phyloP scores from a whole-genome alignment of 2,329 filamentous ascomycete species.

The Fusarium fujikuroi region DNA sequence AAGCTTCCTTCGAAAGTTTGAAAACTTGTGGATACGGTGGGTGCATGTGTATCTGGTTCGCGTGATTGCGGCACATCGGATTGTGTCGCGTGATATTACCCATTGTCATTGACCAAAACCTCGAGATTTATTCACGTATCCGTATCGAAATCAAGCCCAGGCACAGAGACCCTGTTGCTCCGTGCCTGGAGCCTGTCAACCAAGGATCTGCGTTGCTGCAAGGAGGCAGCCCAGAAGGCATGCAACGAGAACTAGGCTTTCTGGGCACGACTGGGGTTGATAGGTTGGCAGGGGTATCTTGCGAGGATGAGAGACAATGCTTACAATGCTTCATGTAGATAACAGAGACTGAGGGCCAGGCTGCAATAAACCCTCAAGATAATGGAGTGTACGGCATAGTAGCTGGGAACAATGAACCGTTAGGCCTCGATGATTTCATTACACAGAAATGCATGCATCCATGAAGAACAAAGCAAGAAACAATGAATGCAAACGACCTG shows the following conservation, averaged over 20 bases:
- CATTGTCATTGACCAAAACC: slow-evolving; percentile 13
- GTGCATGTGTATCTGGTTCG: not conserved
- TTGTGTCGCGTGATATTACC: slow-evolving; percentile 32
- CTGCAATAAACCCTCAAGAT: not conserved
- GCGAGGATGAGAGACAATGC: slow-evolving; percentile 9
- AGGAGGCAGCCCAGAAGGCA: slow-evolving; percentile 29
- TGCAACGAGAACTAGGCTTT: slow-evolving; percentile 13
- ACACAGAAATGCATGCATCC: not conserved
- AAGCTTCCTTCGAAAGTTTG: not conserved
- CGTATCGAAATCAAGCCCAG: slow-evolving; percentile 11
- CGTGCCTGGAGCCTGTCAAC: slow-evolving; percentile 4
- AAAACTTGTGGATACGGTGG: not conserved
- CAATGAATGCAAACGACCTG: slow-evolving; percentile 8
- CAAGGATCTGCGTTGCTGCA: slow-evolving; percentile 22
- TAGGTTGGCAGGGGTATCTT: slow-evolving; percentile 13
- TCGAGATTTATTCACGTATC: slow-evolving; percentile 12
- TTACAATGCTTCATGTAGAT: not conserved
- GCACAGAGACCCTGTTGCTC: slow-evolving; percentile 10
- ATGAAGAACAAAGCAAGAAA: slow-evolving; percentile 9
- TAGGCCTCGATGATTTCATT: slow-evolving; percentile 22
- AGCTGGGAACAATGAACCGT: not conserved
- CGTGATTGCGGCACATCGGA: slow-evolving; percentile 14
- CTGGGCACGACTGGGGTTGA: slow-evolving; percentile 13
- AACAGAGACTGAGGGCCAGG: not conserved
- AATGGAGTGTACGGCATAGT: not conserved